Evolutionary conservation across 768 basidiomycete genomes (phyloP).

Genomic region (Strobilomyces confusus): DNA sequence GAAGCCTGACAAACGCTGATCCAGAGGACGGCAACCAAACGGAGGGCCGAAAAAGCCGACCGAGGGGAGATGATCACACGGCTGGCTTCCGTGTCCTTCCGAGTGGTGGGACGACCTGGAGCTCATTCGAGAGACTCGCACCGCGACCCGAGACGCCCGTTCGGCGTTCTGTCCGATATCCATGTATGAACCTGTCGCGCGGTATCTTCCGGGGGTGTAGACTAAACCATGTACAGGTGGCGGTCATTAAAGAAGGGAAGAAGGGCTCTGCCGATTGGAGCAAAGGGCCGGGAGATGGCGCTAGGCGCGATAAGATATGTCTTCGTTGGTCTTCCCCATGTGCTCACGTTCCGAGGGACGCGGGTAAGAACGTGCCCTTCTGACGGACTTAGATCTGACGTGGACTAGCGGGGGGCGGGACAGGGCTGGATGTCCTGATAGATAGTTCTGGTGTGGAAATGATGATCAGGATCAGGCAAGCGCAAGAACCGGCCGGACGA

Average conservation of each 20-base stretch:
- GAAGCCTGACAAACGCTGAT: conserved; percentile 4
- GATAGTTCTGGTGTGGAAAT: background rate
- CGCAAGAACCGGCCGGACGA: background rate
- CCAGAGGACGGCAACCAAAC: conserved; percentile 4
- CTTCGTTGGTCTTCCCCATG: background rate
- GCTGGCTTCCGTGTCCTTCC: conserved; percentile 5
- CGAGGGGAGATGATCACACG: background rate
- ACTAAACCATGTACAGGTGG: conserved; percentile 3
- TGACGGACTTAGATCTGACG: conserved; percentile 1
- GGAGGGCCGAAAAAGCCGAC: conserved; percentile 8
- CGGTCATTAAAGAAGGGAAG: conserved; percentile 17
- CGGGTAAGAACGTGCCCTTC: conserved; percentile 6
- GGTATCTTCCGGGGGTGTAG: conserved; percentile 1
- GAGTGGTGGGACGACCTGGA: background rate
- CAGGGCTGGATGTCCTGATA: background rate
- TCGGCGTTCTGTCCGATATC: conserved; percentile 2
- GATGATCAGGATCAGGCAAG: background rate
- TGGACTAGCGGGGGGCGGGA: background rate
- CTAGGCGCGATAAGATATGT: conserved; percentile 20
- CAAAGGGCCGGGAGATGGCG: background rate
- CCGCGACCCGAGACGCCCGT: background rate
- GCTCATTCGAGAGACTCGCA: background rate
- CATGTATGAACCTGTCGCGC: background rate
- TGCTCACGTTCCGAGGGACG: conserved; percentile 9
- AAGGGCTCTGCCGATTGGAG: conserved; percentile 1